Evolutionary conservation across 2,329 filamentous ascomycete species (phyloP).

Genomic region (Lachnellula suecica): DNA sequence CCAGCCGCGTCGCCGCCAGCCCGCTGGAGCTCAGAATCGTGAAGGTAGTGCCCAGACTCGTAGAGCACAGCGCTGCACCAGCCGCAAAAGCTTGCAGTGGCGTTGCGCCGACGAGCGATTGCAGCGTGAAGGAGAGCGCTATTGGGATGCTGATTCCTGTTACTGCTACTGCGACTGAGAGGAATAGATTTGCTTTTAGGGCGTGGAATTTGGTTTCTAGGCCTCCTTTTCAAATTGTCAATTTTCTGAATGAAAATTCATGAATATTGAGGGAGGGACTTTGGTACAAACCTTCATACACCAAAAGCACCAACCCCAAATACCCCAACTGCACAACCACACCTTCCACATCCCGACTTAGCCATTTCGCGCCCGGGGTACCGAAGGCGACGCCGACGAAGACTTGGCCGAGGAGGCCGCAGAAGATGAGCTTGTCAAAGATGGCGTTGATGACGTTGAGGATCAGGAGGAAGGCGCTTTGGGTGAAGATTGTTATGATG

Average conservation of each 20-base stretch:
- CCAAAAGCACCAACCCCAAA: slow-evolving; percentile 65
- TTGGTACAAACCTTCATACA: slow-evolving; percentile 56
- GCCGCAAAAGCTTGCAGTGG: slow-evolving; percentile 58
- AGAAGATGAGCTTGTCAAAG: slow-evolving; percentile 42
- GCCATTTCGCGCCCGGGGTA: slow-evolving; percentile 37
- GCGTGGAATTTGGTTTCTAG: slow-evolving; percentile 4
- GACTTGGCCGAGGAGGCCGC: slow-evolving; percentile 5
- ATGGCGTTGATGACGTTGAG: slow-evolving; percentile 57
- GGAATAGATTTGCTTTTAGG: slow-evolving; percentile 56
- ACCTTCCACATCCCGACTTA: slow-evolving; percentile 49
- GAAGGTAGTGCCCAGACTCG: slow-evolving; percentile 71
- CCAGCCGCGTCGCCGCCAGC: slow-evolving; percentile 54
- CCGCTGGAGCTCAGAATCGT: slow-evolving; percentile 62
- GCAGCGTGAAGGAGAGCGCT: slow-evolving; percentile 57
- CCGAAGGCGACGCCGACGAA: slow-evolving; percentile 4
- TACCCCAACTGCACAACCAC: slow-evolving; percentile 67
- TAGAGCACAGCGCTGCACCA: slow-evolving; percentile 72
- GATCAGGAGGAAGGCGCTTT: slow-evolving; percentile 59
- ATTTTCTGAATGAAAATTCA: too few relatives aligned
- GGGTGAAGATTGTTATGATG: slow-evolving; percentile 57
- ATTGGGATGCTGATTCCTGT: slow-evolving; percentile 67
- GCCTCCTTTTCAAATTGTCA: slow-evolving; percentile 34
- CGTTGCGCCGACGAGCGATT: slow-evolving; percentile 23
- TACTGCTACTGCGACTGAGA: slow-evolving; percentile 62
- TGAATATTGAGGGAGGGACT: too few relatives aligned